Evolutionary conservation across 2,329 filamentous ascomycete genomes (phyloP).

Genomic region (Geosmithia flava): DNA sequence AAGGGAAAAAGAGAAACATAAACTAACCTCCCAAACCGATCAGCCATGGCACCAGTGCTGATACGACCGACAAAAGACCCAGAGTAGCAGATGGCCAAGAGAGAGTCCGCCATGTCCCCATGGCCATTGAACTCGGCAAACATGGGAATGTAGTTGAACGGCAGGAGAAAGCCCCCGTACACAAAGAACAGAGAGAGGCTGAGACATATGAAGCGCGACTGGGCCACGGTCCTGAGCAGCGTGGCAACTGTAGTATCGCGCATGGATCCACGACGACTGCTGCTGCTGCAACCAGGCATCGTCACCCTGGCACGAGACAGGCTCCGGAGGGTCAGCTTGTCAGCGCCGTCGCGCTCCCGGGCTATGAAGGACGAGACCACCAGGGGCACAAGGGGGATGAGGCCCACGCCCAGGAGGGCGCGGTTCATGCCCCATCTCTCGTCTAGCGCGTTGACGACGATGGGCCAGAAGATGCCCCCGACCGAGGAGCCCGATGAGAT

Average conservation of each 20-base stretch:
- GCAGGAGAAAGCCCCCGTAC: constrained; percentile 15
- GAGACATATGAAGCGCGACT: constrained; percentile 10
- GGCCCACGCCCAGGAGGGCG: constrained; percentile 8
- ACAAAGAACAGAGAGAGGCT: constrained; percentile 12
- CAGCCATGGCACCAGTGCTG: constrained; percentile 35
- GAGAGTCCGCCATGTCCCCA: constrained; percentile 25
- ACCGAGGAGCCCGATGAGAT: constrained; percentile 16
- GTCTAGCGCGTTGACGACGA: constrained; percentile 10
- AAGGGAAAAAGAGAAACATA: not conserved
- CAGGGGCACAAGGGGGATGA: constrained; percentile 13
- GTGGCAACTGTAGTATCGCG: not conserved
- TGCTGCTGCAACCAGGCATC: not conserved
- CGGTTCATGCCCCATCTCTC: constrained; percentile 2
- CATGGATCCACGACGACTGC: constrained; percentile 1
- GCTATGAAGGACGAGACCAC: constrained; percentile 13
- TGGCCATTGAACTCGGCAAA: constrained; percentile 37
- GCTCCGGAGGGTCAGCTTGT: not conserved
- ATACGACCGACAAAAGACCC: constrained; percentile 41
- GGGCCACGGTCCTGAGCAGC: constrained; percentile 12
- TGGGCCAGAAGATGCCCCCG: constrained; percentile 17
- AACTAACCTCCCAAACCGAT: constrained; percentile 26
- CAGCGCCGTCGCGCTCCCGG: constrained; percentile 10
- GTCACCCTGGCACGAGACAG: not conserved
- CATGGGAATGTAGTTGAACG: constrained; percentile 24
- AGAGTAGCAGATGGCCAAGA: constrained; percentile 49